Percentiles rank a stretch among this genome's conserved stretches.
These are phyloP conservation scores for Meyerozyma athensensis DNA, from an alignment of 1,139 yeast species.

Conservation along the genomic window DNA sequence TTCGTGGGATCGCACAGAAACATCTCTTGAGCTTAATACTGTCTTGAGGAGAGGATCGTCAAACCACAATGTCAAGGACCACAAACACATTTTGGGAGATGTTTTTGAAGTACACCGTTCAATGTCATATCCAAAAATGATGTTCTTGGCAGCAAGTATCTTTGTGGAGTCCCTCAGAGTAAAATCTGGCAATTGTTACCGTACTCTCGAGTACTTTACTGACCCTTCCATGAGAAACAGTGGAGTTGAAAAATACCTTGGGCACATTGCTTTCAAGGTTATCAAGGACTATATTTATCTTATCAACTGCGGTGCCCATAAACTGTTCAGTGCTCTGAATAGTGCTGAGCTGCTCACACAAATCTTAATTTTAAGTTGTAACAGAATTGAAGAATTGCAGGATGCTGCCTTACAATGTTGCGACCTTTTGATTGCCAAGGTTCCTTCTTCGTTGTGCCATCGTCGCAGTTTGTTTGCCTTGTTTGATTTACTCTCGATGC, in stretches of 20 bases:
- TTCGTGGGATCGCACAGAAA: conserved; percentile 83
- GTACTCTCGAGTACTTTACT: conserved; percentile 68
- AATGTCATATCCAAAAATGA: conserved; percentile 72
- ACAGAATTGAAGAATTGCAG: conserved; percentile 71
- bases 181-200: conserved; percentile 76
- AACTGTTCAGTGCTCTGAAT: conserved; percentile 50
- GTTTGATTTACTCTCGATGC: conserved; percentile 71
- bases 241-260: conserved; percentile 69
- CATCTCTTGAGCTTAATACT: conserved; percentile 87
- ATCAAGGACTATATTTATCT: conserved; percentile 52
- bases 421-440: conserved; percentile 55
- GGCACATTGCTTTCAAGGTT: conserved; percentile 57
- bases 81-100: conserved; percentile 54
- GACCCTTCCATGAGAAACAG: conserved; percentile 78
- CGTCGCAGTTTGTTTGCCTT: conserved; percentile 68
- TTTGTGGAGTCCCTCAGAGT: conserved; percentile 78
- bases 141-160: conserved; percentile 82
- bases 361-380: conserved; percentile 69
- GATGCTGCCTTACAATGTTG: conserved; percentile 78
- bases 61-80: conserved; percentile 73
- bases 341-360: conserved; percentile 70
- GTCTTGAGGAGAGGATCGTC: conserved; percentile 89
- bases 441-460: conserved; percentile 84
- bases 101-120: conserved; percentile 49
- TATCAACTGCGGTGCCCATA: conserved; percentile 42